Percentiles rank a stretch among this genome's conserved stretches.
Evolutionary conservation across 2,329 filamentous ascomycete genomes (phyloP).

Genomic region (Periconia digitata): DNA sequence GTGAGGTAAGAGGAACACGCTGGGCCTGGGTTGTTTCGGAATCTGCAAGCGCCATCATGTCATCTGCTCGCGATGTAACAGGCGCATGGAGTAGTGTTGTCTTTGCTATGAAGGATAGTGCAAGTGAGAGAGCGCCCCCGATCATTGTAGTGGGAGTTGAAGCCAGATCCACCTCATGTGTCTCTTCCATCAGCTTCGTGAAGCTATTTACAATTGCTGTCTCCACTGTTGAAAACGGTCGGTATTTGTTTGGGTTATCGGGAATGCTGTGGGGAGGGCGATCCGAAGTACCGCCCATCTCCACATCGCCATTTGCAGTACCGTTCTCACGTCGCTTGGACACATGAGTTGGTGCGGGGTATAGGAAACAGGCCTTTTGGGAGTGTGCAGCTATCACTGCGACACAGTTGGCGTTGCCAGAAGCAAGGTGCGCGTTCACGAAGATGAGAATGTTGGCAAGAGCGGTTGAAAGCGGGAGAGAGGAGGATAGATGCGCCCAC

Average conservation of each 20-base stretch:
- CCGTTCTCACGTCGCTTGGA: constrained; percentile 17
- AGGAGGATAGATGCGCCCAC: constrained; percentile 76
- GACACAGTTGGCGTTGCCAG: constrained; percentile 90
- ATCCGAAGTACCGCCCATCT: constrained; percentile 28
- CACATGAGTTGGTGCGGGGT: constrained; percentile 59
- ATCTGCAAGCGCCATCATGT: constrained; percentile 49
- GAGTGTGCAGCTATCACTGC: constrained; percentile 88
- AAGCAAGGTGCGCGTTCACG: constrained; percentile 93
- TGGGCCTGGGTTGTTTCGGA: constrained; percentile 16
- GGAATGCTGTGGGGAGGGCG: constrained; percentile 24
- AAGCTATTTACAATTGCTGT: constrained; percentile 75
- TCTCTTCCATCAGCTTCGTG: constrained; percentile 69
- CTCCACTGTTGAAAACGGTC: constrained; percentile 87
- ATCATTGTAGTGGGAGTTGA: constrained; percentile 78
- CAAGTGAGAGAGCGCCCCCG: constrained; percentile 86
- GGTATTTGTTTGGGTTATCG: constrained; percentile 80
- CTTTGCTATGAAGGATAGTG: constrained; percentile 89
- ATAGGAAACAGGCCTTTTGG: constrained; percentile 85
- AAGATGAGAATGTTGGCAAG: constrained; percentile 92
- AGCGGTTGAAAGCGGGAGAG: constrained; percentile 78
- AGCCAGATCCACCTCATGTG: constrained; percentile 64
- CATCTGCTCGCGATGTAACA: constrained; percentile 50
- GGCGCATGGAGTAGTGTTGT: constrained; percentile 57
- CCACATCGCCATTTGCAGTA: constrained; percentile 25
- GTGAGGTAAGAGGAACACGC: constrained; percentile 64